These are phyloP conservation scores for Echinochloa phyllopogon DNA, from an alignment of 176 grass and related monocot genomes.

Conservation along the genomic window DNA sequence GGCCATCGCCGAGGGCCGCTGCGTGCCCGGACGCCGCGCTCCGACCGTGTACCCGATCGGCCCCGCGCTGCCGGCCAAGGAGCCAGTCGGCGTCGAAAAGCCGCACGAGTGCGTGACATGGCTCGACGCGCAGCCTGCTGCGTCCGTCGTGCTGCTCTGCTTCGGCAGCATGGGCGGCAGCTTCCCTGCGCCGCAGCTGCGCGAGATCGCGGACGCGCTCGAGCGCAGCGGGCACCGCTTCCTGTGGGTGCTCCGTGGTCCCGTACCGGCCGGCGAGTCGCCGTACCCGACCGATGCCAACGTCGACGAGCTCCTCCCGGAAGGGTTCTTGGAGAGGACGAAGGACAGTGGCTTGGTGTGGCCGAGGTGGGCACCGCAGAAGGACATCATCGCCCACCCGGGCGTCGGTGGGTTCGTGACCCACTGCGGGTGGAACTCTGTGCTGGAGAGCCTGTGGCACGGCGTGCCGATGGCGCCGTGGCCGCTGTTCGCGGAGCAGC, in stretches of 20 bases:
- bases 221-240: conserved; percentile 45
- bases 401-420: conserved; percentile 58
- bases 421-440: conserved; percentile 73
- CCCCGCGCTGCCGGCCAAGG: neutral
- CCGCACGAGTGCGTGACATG: conserved; percentile 46
- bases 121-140: conserved; percentile 46
- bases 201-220: conserved; percentile 42
- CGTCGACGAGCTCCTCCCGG: conserved; percentile 19
- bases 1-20: neutral
- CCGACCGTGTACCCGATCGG: conserved; percentile 45
- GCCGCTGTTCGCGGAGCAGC: conserved; percentile 68
- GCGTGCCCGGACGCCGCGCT: neutral
- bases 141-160: conserved; percentile 48
- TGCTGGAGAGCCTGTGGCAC: conserved; percentile 59
- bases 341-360: conserved; percentile 37
- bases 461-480: conserved; percentile 51
- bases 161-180: conserved; percentile 46
- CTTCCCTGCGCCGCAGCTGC: conserved; percentile 25
- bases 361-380: conserved; percentile 49
- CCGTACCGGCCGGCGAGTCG: neutral
- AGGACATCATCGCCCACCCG: conserved; percentile 43
- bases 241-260: conserved; percentile 44
- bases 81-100: neutral
- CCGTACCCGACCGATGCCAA: neutral
- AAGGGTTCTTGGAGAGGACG: conserved; percentile 50